phyloP scores from a whole-genome alignment of 192 early-diverging fungal genomes.

The Backusella australiensis region DNA sequence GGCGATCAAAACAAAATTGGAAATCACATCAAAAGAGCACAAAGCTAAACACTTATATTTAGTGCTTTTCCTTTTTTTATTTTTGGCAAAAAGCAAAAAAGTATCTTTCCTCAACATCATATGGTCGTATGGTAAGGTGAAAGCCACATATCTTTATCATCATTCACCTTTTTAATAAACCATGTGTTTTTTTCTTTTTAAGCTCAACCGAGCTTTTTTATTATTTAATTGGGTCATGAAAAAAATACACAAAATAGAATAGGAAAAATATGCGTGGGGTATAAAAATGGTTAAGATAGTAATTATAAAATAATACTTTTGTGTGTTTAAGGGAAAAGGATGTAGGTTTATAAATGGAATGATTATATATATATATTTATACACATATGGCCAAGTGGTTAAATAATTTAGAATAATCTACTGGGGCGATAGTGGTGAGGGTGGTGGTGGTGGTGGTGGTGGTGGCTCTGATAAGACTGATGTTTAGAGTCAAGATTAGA shows the following conservation, averaged over 20 bases:
- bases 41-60: not conserved
- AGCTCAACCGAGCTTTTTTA: not conserved
- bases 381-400: not conserved
- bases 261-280: not conserved
- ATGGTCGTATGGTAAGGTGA: not conserved
- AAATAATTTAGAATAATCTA: constrained; percentile 10
- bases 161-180: not conserved
- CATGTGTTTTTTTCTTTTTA: not conserved
- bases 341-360: not conserved
- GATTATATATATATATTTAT: not conserved
- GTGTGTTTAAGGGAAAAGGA: not conserved
- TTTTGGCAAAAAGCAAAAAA: not conserved
- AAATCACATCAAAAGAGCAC: not conserved
- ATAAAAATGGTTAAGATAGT: not conserved
- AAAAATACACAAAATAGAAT: not conserved
- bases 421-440: not conserved
- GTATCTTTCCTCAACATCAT: not conserved
- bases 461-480: not conserved
- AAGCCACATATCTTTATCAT: not conserved
- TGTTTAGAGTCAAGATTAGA: not conserved
- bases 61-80: not conserved
- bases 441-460: not conserved
- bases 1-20: not conserved
- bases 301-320: not conserved
- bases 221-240: not conserved